A percentile compares a stretch with the other conserved stretches of the same genome.
These are phyloP conservation scores for Pyricularia sp. DNA, from an alignment of 2,329 filamentous ascomycete species.

Conservation along the genomic window DNA sequence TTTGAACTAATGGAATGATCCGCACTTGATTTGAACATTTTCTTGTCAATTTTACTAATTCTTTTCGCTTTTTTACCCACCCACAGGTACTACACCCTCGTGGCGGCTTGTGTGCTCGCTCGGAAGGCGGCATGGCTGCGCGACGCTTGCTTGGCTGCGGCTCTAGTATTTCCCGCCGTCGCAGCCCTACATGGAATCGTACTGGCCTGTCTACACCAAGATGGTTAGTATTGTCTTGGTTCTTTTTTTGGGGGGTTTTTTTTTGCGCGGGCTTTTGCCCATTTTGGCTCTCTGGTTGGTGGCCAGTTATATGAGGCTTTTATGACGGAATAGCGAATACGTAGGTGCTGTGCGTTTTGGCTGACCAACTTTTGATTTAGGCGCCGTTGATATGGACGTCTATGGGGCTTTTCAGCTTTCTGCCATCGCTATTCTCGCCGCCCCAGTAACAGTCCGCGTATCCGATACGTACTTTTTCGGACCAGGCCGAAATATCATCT, in stretches of 20 bases:
- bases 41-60: background rate
- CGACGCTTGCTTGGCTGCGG: constrained; percentile 54
- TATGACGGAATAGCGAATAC: background rate
- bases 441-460: constrained; percentile 50
- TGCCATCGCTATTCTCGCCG: constrained; percentile 54
- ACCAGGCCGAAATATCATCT: constrained; percentile 56
- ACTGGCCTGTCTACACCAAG: constrained; percentile 47
- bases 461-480: constrained; percentile 56
- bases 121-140: constrained; percentile 52
- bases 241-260: no score
- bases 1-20: background rate
- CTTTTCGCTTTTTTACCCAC: background rate
- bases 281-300: background rate
- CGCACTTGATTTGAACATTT: background rate
- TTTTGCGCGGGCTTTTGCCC: background rate
- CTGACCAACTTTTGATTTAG: constrained; percentile 21
- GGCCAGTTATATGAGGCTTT: background rate
- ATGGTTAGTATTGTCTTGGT: constrained; percentile 22
- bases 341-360: background rate
- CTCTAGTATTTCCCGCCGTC: constrained; percentile 52
- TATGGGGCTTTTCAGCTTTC: constrained; percentile 61
- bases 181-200: constrained; percentile 56
- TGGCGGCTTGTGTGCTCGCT: constrained; percentile 54
- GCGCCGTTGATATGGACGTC: constrained; percentile 57
- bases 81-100: constrained; percentile 51